Evolutionary conservation across 2,329 filamentous ascomycete genomes (phyloP).

Genomic region (Chaetomium sp.): DNA sequence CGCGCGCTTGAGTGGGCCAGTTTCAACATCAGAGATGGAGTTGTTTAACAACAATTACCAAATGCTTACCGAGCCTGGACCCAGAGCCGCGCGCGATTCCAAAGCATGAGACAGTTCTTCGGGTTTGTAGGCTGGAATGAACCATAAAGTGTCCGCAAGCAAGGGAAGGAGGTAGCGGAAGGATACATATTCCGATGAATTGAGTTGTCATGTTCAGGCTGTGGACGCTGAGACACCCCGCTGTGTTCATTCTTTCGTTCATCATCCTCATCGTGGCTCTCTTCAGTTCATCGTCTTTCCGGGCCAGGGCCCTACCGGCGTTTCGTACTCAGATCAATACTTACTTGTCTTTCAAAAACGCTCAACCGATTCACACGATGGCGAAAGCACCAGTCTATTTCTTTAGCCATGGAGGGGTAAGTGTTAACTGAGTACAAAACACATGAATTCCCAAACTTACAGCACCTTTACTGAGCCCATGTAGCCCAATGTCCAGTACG

Average conservation of each 20-base stretch:
- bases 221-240: conserved; percentile 12
- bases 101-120: background rate
- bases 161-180: background rate
- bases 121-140: background rate
- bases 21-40: background rate
- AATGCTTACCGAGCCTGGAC: conserved; percentile 10
- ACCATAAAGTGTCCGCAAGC: background rate
- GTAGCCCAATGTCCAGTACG: conserved; percentile 40
- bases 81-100: background rate
- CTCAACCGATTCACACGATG: conserved; percentile 16
- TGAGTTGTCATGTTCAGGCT: conserved; percentile 8
- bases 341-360: conserved; percentile 6
- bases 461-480: conserved; percentile 11
- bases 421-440: conserved; percentile 16
- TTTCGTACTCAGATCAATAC: conserved; percentile 9
- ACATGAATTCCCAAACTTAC: background rate
- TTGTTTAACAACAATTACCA: background rate
- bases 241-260: conserved; percentile 14
- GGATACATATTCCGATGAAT: background rate
- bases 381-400: conserved; percentile 41
- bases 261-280: conserved; percentile 18
- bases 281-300: conserved; percentile 8
- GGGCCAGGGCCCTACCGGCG: conserved; percentile 7
- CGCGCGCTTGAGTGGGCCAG: background rate
- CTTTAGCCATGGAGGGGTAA: conserved; percentile 45